Evolutionary conservation across 768 basidiomycete species (phyloP).

Genomic region (Russula lepida): DNA sequence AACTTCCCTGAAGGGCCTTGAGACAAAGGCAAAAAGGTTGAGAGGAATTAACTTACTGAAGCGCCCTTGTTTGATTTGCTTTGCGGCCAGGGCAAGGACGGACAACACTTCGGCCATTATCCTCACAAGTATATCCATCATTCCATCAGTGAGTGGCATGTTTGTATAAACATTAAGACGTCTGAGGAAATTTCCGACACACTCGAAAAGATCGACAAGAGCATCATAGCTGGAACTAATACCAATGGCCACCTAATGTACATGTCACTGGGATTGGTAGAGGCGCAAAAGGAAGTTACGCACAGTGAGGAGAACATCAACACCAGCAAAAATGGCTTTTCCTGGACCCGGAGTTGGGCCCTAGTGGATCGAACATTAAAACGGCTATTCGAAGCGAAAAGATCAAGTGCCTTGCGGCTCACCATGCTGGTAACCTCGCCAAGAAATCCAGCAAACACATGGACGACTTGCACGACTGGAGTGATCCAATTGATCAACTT

Average conservation of each 20-base stretch:
- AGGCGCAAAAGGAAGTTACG: not conserved
- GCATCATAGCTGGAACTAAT: constrained; percentile 9
- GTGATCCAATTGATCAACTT: constrained; percentile 3
- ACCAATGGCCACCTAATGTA: not conserved
- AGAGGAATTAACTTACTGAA: not conserved
- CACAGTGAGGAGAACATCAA: constrained; percentile 5
- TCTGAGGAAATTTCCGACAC: not conserved
- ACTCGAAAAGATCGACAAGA: constrained; percentile 7
- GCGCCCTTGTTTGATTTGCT: not conserved
- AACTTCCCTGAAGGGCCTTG: not conserved
- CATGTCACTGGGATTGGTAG: not conserved
- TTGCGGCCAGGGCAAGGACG: constrained; percentile 7
- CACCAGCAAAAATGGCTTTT: constrained; percentile 5
- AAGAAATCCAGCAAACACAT: not conserved
- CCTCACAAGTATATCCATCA: constrained; percentile 1
- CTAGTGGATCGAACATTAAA: not conserved
- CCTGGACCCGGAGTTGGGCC: not conserved
- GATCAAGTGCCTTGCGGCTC: not conserved
- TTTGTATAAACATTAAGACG: not conserved
- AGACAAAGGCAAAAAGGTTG: not conserved
- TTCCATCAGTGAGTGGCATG: not conserved
- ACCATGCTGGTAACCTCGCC: not conserved
- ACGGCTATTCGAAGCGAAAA: no score
- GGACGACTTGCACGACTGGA: not conserved
- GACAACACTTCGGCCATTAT: constrained; percentile 4